These are phyloP conservation scores for Fusarium verrucosum DNA, from an alignment of 2,329 filamentous ascomycete species.

Conservation along the genomic window DNA sequence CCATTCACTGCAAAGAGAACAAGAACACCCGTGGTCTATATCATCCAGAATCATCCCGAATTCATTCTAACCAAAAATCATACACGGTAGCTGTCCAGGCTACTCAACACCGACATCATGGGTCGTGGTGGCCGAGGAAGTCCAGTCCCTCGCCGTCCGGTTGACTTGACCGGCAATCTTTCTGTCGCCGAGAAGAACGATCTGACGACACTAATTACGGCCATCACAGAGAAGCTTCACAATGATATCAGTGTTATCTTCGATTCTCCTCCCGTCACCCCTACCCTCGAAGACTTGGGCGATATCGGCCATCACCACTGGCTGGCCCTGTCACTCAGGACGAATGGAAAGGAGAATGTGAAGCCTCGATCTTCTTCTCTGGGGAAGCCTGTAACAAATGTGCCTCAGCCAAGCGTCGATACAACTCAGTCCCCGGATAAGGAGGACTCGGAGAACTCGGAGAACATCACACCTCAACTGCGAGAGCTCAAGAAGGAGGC, in stretches of 20 bases:
- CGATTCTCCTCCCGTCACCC: constrained; percentile 54
- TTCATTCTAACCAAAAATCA: not conserved
- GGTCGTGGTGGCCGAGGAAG: constrained; percentile 51
- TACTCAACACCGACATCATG: constrained; percentile 45
- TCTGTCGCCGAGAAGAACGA: constrained; percentile 61
- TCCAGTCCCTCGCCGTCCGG: constrained; percentile 54
- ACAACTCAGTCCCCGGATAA: constrained; percentile 46
- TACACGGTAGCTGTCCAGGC: not conserved
- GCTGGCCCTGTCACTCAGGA: constrained; percentile 49
- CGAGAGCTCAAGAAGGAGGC: constrained; percentile 75
- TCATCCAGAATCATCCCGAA: not conserved
- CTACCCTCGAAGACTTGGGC: constrained; percentile 43
- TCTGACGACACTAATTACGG: constrained; percentile 59
- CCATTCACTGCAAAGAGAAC: not conserved
- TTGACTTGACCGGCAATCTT: constrained; percentile 62
- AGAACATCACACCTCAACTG: constrained; percentile 57
- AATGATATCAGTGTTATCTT: constrained; percentile 63
- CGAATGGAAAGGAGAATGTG: constrained; percentile 41
- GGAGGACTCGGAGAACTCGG: constrained; percentile 47
- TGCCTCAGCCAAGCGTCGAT: constrained; percentile 40
- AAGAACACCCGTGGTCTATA: not conserved
- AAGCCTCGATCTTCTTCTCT: constrained; percentile 5
- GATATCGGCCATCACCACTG: constrained; percentile 49
- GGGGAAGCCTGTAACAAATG: constrained; percentile 5
- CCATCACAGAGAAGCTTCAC: constrained; percentile 65